phyloP scores from a whole-genome alignment of 1,284 basidiomycete species.

The Paramarasmius palmivorus region DNA sequence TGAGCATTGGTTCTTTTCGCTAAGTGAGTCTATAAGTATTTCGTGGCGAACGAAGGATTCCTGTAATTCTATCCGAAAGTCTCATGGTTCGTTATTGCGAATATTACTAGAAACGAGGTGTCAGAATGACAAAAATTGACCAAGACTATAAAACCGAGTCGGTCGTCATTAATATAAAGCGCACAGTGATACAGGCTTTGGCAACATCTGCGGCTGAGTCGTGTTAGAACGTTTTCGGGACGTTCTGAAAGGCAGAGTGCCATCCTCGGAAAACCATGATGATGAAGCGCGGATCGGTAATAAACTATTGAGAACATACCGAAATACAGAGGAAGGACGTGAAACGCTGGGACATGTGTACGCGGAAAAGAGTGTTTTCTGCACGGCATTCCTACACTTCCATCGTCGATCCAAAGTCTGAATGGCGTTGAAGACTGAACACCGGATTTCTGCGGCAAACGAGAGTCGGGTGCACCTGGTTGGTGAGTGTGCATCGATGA shows the following conservation, averaged over 20 bases:
- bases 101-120: constrained; percentile 43
- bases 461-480: constrained; percentile 11
- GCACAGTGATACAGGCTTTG: constrained; percentile 61
- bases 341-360: constrained; percentile 69
- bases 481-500: not conserved
- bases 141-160: constrained; percentile 34
- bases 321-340: constrained; percentile 67
- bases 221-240: constrained; percentile 61
- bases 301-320: constrained; percentile 66
- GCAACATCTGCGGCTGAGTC: constrained; percentile 68
- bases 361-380: constrained; percentile 62
- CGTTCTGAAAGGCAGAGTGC: constrained; percentile 32
- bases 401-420: constrained; percentile 75
- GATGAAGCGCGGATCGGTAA: constrained; percentile 26
- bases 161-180: constrained; percentile 79
- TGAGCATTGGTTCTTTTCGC: constrained; percentile 63
- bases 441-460: constrained; percentile 35
- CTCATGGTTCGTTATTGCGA: constrained; percentile 57
- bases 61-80: constrained; percentile 69
- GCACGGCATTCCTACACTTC: constrained; percentile 70
- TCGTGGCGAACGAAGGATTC: constrained; percentile 70
- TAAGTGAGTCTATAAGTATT: constrained; percentile 71
- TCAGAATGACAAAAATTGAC: constrained; percentile 7
- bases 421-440: constrained; percentile 41
- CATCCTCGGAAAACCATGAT: constrained; percentile 11